Evolutionary conservation across 2,329 filamentous ascomycete genomes (phyloP), one percentile per base, ranked within the genome.

Genomic region (Diplodia mutila): DNA sequence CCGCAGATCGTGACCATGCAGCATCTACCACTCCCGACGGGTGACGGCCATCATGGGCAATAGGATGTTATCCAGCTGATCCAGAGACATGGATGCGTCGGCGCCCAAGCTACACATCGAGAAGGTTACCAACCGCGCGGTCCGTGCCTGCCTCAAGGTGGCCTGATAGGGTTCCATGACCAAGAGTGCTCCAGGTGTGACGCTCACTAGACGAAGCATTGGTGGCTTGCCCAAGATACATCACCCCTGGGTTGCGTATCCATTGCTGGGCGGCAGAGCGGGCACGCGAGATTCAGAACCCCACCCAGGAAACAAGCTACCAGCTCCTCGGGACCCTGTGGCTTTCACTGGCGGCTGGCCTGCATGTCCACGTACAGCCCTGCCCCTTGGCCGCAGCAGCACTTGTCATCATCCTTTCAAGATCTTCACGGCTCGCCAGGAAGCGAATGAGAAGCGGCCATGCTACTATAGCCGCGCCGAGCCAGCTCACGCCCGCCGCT

Each of bases 141-240:
- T 46, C 54, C 54, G 65, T 51, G 54, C 65, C 54, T 54, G 42
- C 52, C 21, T 32, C 65, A 54, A 61, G 37, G 65, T 67, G 65
- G 65, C 46, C 65, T 67, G 65, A 67, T 67, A 59, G 65, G 54
- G 54, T 53, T 61, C 65, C 65, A 67, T 67, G 48, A 27, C 61
- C 61, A 53, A 65, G 61, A 53, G 21, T 6, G 34, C 49, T 65
- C 48, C 48, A 65, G 46, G 55, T 67, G 65, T 61, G 54, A 67
- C 65, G 46, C 59, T 51, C 59, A n/a, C 27, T 37, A 27, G 59
- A 25, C 59, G 59, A 61, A 37, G 65, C 55, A 67, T 67, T 61
- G 65, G 65, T 67, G 65, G 54, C 65, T 67, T 67, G 65, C 32
- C 46, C 55, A 59, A 52, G 46, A 39, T 53, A 67, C 55, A 53